A percentile compares a stretch with the other conserved stretches of the same genome.
These are phyloP conservation scores for Gloeophyllum trabeum DNA, from an alignment of 768 basidiomycete genomes.

Conservation along the genomic window DNA sequence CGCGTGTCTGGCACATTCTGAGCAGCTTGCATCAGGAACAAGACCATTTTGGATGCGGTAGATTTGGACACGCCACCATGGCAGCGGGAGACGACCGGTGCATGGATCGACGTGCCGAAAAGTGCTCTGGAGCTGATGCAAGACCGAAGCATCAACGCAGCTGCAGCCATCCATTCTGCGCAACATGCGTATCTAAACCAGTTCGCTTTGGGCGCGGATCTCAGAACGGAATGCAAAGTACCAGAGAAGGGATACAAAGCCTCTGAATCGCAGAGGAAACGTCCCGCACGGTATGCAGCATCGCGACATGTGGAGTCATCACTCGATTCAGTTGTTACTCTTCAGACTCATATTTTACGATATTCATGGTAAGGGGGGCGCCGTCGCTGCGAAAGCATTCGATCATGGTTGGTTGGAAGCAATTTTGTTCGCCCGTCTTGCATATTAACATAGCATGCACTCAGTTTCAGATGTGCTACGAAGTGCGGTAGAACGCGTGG, in stretches of 20 bases:
- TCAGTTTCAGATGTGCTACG: slow-evolving; percentile 44
- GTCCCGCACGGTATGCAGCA: slow-evolving; percentile 48
- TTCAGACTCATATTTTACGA: slow-evolving; percentile 77
- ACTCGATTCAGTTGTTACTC: slow-evolving; percentile 1
- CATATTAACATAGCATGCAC: not conserved
- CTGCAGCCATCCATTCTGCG: slow-evolving; percentile 79
- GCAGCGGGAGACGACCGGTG: slow-evolving; percentile 60
- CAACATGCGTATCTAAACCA: slow-evolving; percentile 76
- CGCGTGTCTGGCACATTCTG: slow-evolving; percentile 2
- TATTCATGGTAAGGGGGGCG: slow-evolving; percentile 52
- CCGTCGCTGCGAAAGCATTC: slow-evolving; percentile 68
- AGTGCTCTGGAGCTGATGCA: slow-evolving; percentile 39
- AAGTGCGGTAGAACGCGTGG: slow-evolving; percentile 45
- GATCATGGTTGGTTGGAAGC: slow-evolving; percentile 48
- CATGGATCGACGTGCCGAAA: slow-evolving; percentile 71
- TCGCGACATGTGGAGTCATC: not conserved
- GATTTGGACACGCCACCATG: slow-evolving; percentile 72
- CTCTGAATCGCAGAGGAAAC: slow-evolving; percentile 40
- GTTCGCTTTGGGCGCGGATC: slow-evolving; percentile 55
- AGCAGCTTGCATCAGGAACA: slow-evolving; percentile 30
- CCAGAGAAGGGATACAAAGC: slow-evolving; percentile 61
- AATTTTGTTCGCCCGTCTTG: not conserved
- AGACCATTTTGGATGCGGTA: slow-evolving; percentile 61
- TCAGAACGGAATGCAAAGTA: slow-evolving; percentile 78
- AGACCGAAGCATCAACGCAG: slow-evolving; percentile 46